A percentile compares a stretch with the other conserved stretches of the same genome.
Conservation (phyloP, 2,329 filamentous ascomycete genomes). For the Paraconiothyrium sp. region DNA sequence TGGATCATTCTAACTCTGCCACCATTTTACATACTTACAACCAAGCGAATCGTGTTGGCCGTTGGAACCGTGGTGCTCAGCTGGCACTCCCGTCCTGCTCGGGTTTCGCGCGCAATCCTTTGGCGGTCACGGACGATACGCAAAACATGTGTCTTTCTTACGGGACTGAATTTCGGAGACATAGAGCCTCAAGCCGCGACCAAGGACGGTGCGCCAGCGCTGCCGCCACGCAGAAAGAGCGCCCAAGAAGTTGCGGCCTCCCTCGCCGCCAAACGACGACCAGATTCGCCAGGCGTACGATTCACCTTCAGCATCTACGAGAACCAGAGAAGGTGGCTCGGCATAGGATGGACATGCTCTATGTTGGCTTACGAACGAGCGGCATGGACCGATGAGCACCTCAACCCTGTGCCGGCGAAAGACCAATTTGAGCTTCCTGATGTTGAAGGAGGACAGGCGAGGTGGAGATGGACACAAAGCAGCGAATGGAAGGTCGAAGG, state of each 20-base stretch:
- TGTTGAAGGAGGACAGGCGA: constrained; percentile 69
- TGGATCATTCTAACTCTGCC: constrained; percentile 87
- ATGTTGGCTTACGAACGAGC: constrained; percentile 90
- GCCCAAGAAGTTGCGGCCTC: constrained; percentile 59
- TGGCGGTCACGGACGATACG: constrained; percentile 87
- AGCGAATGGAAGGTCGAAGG: constrained; percentile 90
- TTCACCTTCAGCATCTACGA: constrained; percentile 98
- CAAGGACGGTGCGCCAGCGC: constrained; percentile 46
- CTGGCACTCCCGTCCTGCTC: constrained; percentile 89
- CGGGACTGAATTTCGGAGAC: constrained; percentile 78
- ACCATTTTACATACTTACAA: constrained; percentile 85
- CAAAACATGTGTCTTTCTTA: constrained; percentile 74
- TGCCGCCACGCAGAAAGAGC: constrained; percentile 56
- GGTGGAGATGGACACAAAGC: constrained; percentile 84
- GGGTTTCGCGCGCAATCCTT: constrained; percentile 84
- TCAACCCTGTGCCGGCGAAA: constrained; percentile 79
- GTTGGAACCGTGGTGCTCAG: constrained; percentile 87
- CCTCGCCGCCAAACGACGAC: constrained; percentile 52
- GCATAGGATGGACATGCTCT: constrained; percentile 92
- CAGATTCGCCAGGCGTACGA: constrained; percentile 77
- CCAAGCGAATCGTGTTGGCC: constrained; percentile 82
- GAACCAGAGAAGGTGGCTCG: constrained; percentile 94
- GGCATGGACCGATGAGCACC: constrained; percentile 95
- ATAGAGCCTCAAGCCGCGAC: constrained; percentile 36
- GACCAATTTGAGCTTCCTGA: constrained; percentile 76